Evolutionary conservation across 1,284 basidiomycete genomes (phyloP), one percentile per base, ranked within the genome.

Genomic region (Mycena citricolor): DNA sequence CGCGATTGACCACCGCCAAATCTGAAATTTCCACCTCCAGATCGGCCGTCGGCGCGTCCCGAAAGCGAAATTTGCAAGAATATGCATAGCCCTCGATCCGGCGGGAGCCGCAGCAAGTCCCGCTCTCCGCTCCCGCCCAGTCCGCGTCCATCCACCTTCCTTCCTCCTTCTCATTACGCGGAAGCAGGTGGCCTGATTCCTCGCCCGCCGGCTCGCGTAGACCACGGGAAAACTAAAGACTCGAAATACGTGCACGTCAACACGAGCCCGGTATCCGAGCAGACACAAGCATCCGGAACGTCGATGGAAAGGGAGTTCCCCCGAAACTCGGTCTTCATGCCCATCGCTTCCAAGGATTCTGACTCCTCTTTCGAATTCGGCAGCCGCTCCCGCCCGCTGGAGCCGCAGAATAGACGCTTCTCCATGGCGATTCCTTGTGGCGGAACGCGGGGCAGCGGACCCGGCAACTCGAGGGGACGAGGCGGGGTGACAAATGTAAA

Each of bases 111-210:
- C 16, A 51, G 42, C 48, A 54, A 57, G 12, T 56, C 61, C n/a
- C 66, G 62, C 21, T 66, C 66, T 16, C 52, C 52, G 5, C 33
- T 45, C 12, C 52, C 52, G 51, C 60, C 20, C 49, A 57, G 2
- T 55, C 62, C 14, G 46, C 63, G 3, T 19, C 48, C 52, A 30
- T 32, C 57, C 51, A 43, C 52, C 0, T 84, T 79, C 53, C 61
- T 76, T 13, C 81, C 82, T 7, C 81, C 82, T 1, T 77, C 82
- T 22, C 73, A 82, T 52, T 84, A 81, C 60, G 82, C 82, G 16
- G 77, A 77, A 2, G 81, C 80, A 2, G 80, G 74, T 4, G 77
- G 77, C 2, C 46, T 74, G 8, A 32, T 57, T 1, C 48, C 48
- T 12, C 26, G 36, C 16, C 44, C 23, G 24, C 44, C n/a, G 19